Evolutionary conservation across 495 filamentous ascomycete species (phyloP), one percentile per base, ranked within the genome.

Genomic region (Hapsidospora chrysogenum): DNA sequence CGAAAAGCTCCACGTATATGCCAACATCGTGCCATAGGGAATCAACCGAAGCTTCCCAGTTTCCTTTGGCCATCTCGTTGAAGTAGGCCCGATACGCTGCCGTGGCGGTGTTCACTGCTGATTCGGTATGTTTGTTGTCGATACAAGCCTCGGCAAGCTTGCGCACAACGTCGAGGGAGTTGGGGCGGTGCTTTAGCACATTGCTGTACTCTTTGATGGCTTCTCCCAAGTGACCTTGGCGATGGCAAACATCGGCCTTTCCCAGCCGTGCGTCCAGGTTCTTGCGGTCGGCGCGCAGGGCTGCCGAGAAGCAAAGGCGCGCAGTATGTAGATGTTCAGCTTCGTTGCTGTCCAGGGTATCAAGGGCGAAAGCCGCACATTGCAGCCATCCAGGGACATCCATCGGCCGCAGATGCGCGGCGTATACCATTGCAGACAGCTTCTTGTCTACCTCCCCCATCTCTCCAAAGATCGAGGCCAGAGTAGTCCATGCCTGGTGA

Each of bases 1-100:
- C 64, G 42, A 82, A 78, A 16, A 96, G 64, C 45, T 93, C 85
- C 17, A 78, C 66, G 41, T 85, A 92, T 34, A 85, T 77, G 43
- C 85, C 78, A 22, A 87, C 52, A 48, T 94, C 80, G 19, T 74
- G 74, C 85, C 85, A 96, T 20, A 72, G 71, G 43, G 92, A 76
- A 17, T 56, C 57, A 8, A 58, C 66, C 2, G 53, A 59, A 31
- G 65, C 55, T 10, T 67, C 61, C 3, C 64, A 42, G 29, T 60
- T 44, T 0, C 47, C 53, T 11, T 37, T 33, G 3, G 33, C 49
- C 30, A 64, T 47, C 46, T 68, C 53, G 37, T 68, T 52, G 37
- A 92, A 70, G 19, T 70, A 72, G 8, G 58, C 47, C 25, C 65
- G 58, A 55, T 85, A 87, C 38, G 69, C 61, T 14, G 62, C 53